Base-by-base conservation (phyloP, 192 early-diverging fungal species). In the Coemansia biformis region DNA sequence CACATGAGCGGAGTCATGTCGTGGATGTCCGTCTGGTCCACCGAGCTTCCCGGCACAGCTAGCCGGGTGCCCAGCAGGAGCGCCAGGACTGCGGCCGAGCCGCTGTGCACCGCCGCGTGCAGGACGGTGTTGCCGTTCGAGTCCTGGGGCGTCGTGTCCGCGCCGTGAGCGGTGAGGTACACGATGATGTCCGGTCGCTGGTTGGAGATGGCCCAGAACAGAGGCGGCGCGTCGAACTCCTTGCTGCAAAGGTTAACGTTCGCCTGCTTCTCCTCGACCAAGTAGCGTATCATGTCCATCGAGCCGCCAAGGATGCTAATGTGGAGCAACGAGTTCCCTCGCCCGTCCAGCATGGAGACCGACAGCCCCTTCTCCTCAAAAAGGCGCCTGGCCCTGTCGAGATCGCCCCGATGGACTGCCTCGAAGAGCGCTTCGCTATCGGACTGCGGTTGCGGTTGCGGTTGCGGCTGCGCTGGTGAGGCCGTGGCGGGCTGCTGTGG, bases 1-100 rank as follows among this genome's bases (percentile, higher is more conserved):
- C 96, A 98, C 89, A 96, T 95, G 19, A 98, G 73, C 37, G 88
- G 77, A 11, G 96, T 98, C 26, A 90, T 81, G 22, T 85, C 85
- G 41, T 88, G 75, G 3, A 75, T 65, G 49, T 98, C 96, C 5
- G 70, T 59, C 0, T 62, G 42, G 56, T 98, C 88, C 10, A 74
- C 43, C 30, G 63, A 56, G 29, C 26, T 23, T 4, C 63, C 53
- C 4, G 90, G 77, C 41, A 84, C 83, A 56, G 86, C 78, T 2
- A 81, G 60, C 39, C 76, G 88, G 5, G 79, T 65, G 47, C 80
- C 74, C 8, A 90, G 64, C 22, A 96, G 44, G 54, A 83, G 93
- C 3, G 89, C 51, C 6, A 90, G 71, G 42, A 94, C 53, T 70
- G 92, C 78, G 2, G 81, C 60, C 38, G 90, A 81, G 9, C 83